Evolutionary conservation across 1,284 basidiomycete species (phyloP).

Genomic region (Ganoderma boninense): DNA sequence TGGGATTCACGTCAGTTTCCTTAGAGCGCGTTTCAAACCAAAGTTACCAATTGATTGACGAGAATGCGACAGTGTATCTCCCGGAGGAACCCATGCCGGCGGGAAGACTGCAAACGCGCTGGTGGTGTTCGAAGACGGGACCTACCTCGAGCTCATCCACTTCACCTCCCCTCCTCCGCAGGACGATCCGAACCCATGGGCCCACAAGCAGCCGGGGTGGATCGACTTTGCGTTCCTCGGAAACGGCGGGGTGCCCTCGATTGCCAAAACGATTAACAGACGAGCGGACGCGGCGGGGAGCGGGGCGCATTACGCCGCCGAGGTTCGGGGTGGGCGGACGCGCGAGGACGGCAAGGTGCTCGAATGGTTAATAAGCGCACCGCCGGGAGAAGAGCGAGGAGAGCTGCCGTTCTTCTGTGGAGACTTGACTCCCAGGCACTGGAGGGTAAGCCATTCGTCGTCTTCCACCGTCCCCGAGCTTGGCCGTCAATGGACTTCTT

Average conservation of each 20-base stretch:
- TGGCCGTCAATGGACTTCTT: too few species aligned
- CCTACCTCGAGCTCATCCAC: conserved; percentile 73
- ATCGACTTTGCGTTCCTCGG: conserved; percentile 72
- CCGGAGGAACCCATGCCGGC: conserved; percentile 68
- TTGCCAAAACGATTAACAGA: conserved; percentile 61
- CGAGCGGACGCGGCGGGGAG: conserved; percentile 50
- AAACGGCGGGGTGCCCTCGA: conserved; percentile 46
- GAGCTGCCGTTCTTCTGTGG: conserved; percentile 76
- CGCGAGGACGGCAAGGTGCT: conserved; percentile 60
- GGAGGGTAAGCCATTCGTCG: conserved; percentile 55
- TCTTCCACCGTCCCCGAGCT: background rate
- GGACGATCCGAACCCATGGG: conserved; percentile 62
- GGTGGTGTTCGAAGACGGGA: conserved; percentile 66
- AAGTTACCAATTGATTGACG: too few species aligned
- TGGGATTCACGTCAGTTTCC: conserved; percentile 81
- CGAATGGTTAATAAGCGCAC: conserved; percentile 63
- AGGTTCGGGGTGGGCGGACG: conserved; percentile 58
- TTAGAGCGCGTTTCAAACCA: too few species aligned
- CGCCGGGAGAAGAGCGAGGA: conserved; percentile 43
- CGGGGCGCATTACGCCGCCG: conserved; percentile 50
- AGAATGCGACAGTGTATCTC: too few species aligned
- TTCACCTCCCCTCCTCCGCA: conserved; percentile 63
- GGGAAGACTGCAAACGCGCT: conserved; percentile 72
- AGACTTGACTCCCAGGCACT: conserved; percentile 65
- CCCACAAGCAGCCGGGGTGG: conserved; percentile 63